Percentiles rank a stretch among this genome's conserved stretches.
These are phyloP conservation scores for Blastobotrys aristatus DNA, from an alignment of 1,139 yeast species.

Conservation along the genomic window DNA sequence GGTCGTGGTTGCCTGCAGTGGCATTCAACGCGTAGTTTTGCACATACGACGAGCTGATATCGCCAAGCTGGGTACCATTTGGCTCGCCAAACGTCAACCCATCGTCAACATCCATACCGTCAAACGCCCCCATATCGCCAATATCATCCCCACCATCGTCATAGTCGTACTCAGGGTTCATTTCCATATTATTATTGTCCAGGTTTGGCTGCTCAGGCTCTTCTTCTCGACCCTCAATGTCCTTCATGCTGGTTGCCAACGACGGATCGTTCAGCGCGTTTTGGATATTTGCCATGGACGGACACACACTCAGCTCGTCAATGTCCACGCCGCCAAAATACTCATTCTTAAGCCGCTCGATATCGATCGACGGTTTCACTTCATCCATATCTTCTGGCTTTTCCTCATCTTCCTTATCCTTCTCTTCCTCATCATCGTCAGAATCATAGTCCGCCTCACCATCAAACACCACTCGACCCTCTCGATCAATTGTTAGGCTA, in stretches of 20 bases:
- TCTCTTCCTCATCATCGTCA: constrained; percentile 24
- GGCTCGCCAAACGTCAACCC: constrained; percentile 27
- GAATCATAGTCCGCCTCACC: constrained; percentile 32
- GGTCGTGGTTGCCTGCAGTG: constrained; percentile 38
- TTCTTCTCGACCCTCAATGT: constrained; percentile 18
- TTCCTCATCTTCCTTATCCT: constrained; percentile 23
- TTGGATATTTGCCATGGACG: constrained; percentile 55
- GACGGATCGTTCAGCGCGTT: constrained; percentile 51
- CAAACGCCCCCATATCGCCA: constrained; percentile 27
- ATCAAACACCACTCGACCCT: constrained; percentile 63
- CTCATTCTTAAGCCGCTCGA: constrained; percentile 17
- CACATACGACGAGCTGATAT: constrained; percentile 7
- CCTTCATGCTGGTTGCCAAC: constrained; percentile 6
- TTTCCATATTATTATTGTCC: constrained; percentile 15
- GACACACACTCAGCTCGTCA: constrained; percentile 49
- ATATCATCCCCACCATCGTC: constrained; percentile 26
- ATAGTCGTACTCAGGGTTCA: constrained; percentile 18
- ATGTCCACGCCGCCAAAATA: constrained; percentile 31
- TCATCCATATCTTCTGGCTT: constrained; percentile 37
- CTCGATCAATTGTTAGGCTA: constrained; percentile 53
- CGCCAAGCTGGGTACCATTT: constrained; percentile 4
- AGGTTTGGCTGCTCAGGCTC: constrained; percentile 9
- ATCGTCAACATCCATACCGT: constrained; percentile 23
- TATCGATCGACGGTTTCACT: constrained; percentile 19
- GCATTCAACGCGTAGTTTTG: constrained; percentile 11